Conservation (phyloP, 306 rosid genomes). For the Quercus cerris region DNA sequence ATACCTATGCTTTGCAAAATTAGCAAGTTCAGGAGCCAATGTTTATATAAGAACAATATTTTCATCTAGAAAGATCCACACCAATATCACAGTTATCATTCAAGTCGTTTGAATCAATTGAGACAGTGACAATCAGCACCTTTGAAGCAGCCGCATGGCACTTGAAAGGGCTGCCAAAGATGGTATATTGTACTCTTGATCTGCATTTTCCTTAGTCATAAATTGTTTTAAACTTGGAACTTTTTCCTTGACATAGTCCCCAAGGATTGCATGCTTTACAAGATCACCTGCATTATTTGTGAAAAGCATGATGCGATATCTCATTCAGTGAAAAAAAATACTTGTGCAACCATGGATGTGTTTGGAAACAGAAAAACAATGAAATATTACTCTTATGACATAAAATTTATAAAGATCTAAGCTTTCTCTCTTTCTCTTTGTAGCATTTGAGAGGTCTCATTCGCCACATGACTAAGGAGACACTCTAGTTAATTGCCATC, state of each 20-base stretch:
- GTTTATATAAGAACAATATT: constrained; percentile 2
- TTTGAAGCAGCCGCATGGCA: constrained; percentile 67
- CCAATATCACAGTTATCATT: constrained; percentile 5
- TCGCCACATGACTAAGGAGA: too few relatives aligned
- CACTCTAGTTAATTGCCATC: too few relatives aligned
- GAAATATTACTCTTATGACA: too few relatives aligned
- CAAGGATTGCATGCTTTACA: constrained; percentile 60
- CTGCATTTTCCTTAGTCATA: constrained; percentile 36
- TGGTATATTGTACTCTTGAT: constrained; percentile 54
- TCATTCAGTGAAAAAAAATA: not conserved
- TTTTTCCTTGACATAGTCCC: constrained; percentile 56
- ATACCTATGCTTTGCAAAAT: constrained; percentile 41
- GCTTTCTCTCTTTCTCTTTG: too few relatives aligned
- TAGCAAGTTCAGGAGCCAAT: not conserved
- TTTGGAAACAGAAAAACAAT: too few relatives aligned
- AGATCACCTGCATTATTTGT: constrained; percentile 46
- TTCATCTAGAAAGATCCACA: constrained; percentile 1
- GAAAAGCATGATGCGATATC: constrained; percentile 4
- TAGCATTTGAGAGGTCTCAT: too few relatives aligned
- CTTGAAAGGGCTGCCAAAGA: constrained; percentile 81
- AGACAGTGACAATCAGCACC: constrained; percentile 36
- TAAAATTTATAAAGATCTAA: too few relatives aligned
- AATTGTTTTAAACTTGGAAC: constrained; percentile 78
- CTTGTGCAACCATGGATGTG: not conserved
- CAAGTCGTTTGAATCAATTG: constrained; percentile 11